Percentiles rank a stretch among this genome's conserved stretches.
Evolutionary conservation across 2,329 filamentous ascomycete genomes (phyloP).

Genomic region (Exophiala dermatitidis): DNA sequence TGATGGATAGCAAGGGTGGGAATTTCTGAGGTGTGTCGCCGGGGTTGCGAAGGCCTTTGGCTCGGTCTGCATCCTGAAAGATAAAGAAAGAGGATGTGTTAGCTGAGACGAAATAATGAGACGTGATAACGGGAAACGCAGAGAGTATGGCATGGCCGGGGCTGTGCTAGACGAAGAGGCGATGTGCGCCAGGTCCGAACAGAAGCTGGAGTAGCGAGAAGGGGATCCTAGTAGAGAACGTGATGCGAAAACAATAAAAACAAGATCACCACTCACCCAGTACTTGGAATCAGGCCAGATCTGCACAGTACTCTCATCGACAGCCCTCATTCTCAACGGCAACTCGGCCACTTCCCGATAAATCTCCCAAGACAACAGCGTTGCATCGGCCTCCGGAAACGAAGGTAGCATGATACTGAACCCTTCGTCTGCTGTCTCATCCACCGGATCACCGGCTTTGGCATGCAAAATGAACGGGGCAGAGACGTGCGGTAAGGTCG

Average conservation of each 20-base stretch:
- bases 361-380: conserved; percentile 14
- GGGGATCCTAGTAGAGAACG: too few relatives aligned
- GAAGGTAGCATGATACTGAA: conserved; percentile 7
- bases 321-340: conserved; percentile 2
- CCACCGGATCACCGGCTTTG: conserved; percentile 12
- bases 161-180: too few relatives aligned
- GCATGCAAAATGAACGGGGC: not conserved
- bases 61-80: not conserved
- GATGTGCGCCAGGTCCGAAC: too few relatives aligned
- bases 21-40: not conserved
- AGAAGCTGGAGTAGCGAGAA: too few relatives aligned
- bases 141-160: too few relatives aligned
- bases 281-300: conserved; percentile 1
- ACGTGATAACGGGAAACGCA: not conserved
- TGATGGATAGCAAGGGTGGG: not conserved
- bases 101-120: not conserved
- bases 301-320: not conserved
- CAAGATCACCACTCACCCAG: not conserved
- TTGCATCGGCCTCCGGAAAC: conserved; percentile 10
- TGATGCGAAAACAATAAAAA: not conserved
- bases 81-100: not conserved
- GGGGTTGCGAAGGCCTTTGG: not conserved
- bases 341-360: not conserved
- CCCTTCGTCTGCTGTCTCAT: not conserved
- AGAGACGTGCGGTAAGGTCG: not conserved